Evolutionary conservation across 805 yeast species (phyloP).

Genomic region (Kodamaea jinghongensis): DNA sequence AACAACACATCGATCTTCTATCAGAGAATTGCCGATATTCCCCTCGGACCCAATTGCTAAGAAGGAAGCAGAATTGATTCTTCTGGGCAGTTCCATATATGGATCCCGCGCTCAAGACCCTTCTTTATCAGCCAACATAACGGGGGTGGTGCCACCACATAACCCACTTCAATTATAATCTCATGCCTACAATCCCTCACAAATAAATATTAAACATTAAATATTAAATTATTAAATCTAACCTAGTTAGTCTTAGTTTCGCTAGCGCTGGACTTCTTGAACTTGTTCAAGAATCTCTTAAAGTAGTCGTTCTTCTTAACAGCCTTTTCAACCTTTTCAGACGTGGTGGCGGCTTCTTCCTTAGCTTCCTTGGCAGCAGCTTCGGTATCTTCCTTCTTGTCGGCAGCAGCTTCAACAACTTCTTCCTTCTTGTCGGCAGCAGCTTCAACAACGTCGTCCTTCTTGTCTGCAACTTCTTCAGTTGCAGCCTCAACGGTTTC

Average conservation of each 20-base stretch:
- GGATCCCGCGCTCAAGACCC: too few relatives aligned
- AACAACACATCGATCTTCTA: too few relatives aligned
- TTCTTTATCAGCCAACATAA: too few relatives aligned
- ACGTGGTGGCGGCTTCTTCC: slow-evolving; percentile 18
- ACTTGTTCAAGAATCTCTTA: slow-evolving; percentile 34
- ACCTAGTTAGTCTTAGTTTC: slow-evolving; percentile 10
- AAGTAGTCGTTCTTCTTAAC: slow-evolving; percentile 38
- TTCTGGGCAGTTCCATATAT: too few relatives aligned
- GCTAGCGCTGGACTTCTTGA: slow-evolving; percentile 28
- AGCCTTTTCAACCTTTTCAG: slow-evolving; percentile 29
- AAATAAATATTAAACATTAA: background rate
- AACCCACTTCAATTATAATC: too few relatives aligned
- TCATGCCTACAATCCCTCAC: too few relatives aligned
- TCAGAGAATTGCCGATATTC: too few relatives aligned
- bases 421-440: slow-evolving; percentile 11
- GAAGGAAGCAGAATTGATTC: too few relatives aligned
- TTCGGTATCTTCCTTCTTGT: slow-evolving; percentile 5
- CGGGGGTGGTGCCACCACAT: too few relatives aligned
- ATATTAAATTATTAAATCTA: background rate
- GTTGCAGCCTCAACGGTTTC: slow-evolving; percentile 4
- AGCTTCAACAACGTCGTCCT: slow-evolving; percentile 10
- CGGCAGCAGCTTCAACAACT: slow-evolving; percentile 11
- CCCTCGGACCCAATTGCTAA: too few relatives aligned
- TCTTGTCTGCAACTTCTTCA: slow-evolving; percentile 9
- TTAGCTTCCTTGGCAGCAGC: slow-evolving; percentile 11